Conservation (phyloP, 2,329 filamentous ascomycete genomes). For the Epichloe hybrida region DNA sequence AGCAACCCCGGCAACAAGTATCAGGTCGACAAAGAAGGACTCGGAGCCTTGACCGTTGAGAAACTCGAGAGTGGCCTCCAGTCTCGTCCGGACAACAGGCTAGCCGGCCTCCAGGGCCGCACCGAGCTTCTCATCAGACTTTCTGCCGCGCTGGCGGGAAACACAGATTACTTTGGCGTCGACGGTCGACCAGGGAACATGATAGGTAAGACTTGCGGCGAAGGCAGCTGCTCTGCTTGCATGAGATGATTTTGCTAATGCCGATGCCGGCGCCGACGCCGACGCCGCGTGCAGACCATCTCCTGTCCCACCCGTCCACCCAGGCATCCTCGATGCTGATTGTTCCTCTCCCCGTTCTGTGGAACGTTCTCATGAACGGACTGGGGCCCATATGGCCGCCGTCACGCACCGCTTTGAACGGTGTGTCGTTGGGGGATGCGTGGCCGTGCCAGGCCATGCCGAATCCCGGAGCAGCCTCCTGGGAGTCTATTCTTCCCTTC, state of each 20-base stretch:
- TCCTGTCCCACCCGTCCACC: conserved; percentile 83
- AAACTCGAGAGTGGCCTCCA: conserved; percentile 72
- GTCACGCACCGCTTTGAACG: conserved; percentile 76
- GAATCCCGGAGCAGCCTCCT: conserved; percentile 35
- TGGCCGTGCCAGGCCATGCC: conserved; percentile 86
- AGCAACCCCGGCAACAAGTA: conserved; percentile 67
- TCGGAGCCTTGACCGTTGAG: conserved; percentile 61
- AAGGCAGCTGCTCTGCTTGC: neutral
- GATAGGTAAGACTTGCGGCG: conserved; percentile 49
- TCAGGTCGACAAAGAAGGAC: conserved; percentile 75
- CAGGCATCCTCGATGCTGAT: conserved; percentile 81
- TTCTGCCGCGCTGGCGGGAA: conserved; percentile 57
- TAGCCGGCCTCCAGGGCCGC: conserved; percentile 80
- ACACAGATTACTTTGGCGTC: conserved; percentile 70
- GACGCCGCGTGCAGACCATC: conserved; percentile 47
- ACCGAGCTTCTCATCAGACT: conserved; percentile 66
- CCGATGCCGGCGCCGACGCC: conserved; percentile 20
- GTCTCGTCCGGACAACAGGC: conserved; percentile 63
- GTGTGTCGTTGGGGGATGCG: conserved; percentile 77
- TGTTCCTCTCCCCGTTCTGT: conserved; percentile 73
- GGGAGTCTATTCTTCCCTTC: conserved; percentile 77
- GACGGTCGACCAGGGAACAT: conserved; percentile 85
- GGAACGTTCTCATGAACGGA: conserved; percentile 81
- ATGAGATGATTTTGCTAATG: neutral
- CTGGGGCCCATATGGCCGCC: conserved; percentile 79